Percentiles rank a stretch among this genome's conserved stretches.
phyloP scores from a whole-genome alignment of 164 flowering plant genomes.

The Berberis thunbergii region DNA sequence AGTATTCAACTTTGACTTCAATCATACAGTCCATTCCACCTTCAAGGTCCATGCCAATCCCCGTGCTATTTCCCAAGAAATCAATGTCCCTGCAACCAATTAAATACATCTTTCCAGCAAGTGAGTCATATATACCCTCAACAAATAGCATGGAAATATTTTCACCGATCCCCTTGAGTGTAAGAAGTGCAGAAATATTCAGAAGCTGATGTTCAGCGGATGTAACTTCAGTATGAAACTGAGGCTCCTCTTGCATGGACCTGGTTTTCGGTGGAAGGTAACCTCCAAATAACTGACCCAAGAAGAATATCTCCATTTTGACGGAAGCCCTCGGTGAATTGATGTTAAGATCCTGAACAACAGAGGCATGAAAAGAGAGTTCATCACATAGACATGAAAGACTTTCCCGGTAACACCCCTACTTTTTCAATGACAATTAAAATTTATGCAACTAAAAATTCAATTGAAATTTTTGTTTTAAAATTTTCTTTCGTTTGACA shows the following conservation, averaged over 20 bases:
- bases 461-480: no score
- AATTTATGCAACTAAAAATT: no score
- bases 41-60: background rate
- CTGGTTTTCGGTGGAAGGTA: background rate
- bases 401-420: no score
- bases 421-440: no score
- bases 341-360: background rate
- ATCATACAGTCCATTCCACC: background rate
- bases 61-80: background rate
- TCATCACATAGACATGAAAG: background rate
- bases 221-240: background rate
- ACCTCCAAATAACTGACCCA: background rate
- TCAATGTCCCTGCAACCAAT: background rate
- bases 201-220: background rate
- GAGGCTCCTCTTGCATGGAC: background rate
- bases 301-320: background rate
- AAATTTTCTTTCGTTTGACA: no score
- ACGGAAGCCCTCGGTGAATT: background rate
- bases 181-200: background rate
- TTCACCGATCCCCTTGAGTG: background rate
- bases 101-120: constrained; percentile 1
- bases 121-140: background rate
- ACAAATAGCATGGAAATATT: background rate
- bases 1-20: background rate
- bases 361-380: background rate